Evolutionary conservation across 2,329 filamentous ascomycete genomes (phyloP).

Genomic region (Pyrenochaeta sp.): DNA sequence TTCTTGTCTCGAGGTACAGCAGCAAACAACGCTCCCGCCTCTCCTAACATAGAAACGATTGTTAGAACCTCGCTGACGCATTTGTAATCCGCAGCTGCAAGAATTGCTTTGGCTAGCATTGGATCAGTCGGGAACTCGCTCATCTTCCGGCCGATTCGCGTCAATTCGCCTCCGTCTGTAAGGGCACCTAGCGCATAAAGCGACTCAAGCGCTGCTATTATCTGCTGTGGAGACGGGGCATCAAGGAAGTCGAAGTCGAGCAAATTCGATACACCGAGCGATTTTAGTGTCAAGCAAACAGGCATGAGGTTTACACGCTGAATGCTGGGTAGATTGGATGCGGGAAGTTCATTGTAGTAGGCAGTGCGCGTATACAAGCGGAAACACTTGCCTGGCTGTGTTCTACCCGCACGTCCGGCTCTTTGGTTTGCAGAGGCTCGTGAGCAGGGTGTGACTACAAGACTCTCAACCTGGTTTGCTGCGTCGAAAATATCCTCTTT

Average conservation of each 20-base stretch:
- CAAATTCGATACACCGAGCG: conserved; percentile 88
- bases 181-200: conserved; percentile 90
- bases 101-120: conserved; percentile 86
- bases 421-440: conserved; percentile 92
- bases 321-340: conserved; percentile 91
- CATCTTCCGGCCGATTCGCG: conserved; percentile 91
- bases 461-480: conserved; percentile 87
- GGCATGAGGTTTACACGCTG: conserved; percentile 86
- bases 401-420: conserved; percentile 89
- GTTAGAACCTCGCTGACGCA: conserved; percentile 93
- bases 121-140: conserved; percentile 93
- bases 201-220: conserved; percentile 88
- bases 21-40: conserved; percentile 87
- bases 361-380: conserved; percentile 92
- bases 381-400: conserved; percentile 92
- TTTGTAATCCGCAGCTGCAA: conserved; percentile 88
- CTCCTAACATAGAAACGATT: conserved; percentile 92
- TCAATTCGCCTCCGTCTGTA: conserved; percentile 87
- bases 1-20: conserved; percentile 99
- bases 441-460: conserved; percentile 90
- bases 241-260: conserved; percentile 98
- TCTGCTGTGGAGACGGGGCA: conserved; percentile 84
- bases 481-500: conserved; percentile 96
- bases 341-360: conserved; percentile 93
- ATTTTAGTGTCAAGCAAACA: conserved; percentile 85